Conservation (phyloP, 345 rosid species). For the Conringia planisiliqua region DNA sequence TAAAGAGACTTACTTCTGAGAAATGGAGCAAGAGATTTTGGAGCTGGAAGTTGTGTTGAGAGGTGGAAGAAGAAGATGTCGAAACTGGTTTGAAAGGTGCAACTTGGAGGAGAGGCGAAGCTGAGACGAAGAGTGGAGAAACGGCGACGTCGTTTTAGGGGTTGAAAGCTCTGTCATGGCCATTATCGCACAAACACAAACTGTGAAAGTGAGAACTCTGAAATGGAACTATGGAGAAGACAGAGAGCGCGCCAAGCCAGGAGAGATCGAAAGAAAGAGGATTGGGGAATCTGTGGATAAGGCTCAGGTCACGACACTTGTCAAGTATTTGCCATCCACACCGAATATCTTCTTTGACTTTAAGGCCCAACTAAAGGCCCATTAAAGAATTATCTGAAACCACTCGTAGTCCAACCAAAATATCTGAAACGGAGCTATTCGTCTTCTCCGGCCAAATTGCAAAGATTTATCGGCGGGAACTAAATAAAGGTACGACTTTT, state of each 20-base stretch:
- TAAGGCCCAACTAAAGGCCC: conserved; percentile 23
- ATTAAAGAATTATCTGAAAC: not conserved
- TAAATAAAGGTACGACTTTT: not conserved
- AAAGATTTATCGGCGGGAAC: not conserved
- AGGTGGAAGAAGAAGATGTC: conserved; percentile 45
- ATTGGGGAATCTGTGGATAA: conserved; percentile 31
- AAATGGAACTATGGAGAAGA: conserved; percentile 1
- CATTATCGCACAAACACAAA: conserved; percentile 45
- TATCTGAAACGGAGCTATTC: conserved; percentile 12
- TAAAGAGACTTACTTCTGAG: conserved; percentile 43
- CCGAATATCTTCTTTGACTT: conserved; percentile 19
- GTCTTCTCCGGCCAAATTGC: conserved; percentile 15
- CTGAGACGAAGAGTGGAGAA: conserved; percentile 54
- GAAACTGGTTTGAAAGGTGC: conserved; percentile 47
- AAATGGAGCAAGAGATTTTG: conserved; percentile 68
- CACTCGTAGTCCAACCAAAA: not conserved
- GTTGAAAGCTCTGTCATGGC: conserved; percentile 66
- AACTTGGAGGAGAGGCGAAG: conserved; percentile 45
- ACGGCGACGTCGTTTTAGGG: conserved; percentile 38
- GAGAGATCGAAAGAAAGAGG: not conserved
- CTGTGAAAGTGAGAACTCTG: conserved; percentile 20
- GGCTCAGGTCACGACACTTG: conserved; percentile 65
- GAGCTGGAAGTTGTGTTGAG: conserved; percentile 33
- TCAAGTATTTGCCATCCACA: conserved; percentile 34
- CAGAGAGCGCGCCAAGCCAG: conserved; percentile 27